These are phyloP conservation scores for Podaxis pistillaris DNA, from an alignment of 768 basidiomycete genomes.

Conservation along the genomic window DNA sequence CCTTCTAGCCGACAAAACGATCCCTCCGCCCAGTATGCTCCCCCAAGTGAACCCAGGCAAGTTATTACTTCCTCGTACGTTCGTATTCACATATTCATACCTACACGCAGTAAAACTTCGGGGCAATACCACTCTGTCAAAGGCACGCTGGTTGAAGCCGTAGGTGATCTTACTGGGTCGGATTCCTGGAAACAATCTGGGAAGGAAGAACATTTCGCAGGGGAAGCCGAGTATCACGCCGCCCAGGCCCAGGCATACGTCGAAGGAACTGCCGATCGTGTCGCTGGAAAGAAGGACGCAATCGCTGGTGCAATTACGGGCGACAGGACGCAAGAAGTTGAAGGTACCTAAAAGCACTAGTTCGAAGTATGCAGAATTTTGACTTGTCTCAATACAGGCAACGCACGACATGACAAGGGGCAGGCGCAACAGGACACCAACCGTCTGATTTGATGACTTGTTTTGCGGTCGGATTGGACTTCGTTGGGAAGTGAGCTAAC, in stretches of 20 bases:
- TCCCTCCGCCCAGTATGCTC: not conserved
- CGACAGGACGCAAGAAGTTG: constrained; percentile 36
- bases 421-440: constrained; percentile 48
- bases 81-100: not conserved
- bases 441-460: constrained; percentile 19
- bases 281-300: constrained; percentile 42
- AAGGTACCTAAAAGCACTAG: constrained; percentile 24
- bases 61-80: not conserved
- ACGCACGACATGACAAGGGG: constrained; percentile 50
- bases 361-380: not conserved
- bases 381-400: constrained; percentile 32
- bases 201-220: constrained; percentile 41
- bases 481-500: too few relatives aligned
- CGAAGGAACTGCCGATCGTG: constrained; percentile 41
- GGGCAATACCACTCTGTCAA: constrained; percentile 39
- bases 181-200: constrained; percentile 38
- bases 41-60: not conserved
- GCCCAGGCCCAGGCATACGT: constrained; percentile 43
- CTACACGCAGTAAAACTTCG: constrained; percentile 29
- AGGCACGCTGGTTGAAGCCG: constrained; percentile 30
- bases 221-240: constrained; percentile 40
- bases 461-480: not conserved
- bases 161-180: constrained; percentile 42
- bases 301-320: constrained; percentile 46
- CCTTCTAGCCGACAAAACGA: not conserved